Evolutionary conservation across 2,329 filamentous ascomycete genomes (phyloP), one percentile per base, ranked within the genome.

Genomic region (Hypoxylon sp.): DNA sequence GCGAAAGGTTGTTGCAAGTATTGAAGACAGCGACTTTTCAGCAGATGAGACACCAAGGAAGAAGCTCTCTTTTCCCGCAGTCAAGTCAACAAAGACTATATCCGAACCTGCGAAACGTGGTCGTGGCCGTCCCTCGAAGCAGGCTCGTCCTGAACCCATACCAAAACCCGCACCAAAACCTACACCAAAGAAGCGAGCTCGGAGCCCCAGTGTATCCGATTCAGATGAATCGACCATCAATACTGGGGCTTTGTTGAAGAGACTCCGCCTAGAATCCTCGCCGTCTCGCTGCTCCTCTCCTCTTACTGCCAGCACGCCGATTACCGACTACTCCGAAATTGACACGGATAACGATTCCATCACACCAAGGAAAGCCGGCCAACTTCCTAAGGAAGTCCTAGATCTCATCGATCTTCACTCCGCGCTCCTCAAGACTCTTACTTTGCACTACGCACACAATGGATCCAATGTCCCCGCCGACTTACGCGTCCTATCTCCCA

Each of bases 391-490:
- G 17, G 87, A 88, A 72, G 80, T 89, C 43, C 77, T 83, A 63
- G 87, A 91, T 52, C 81, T 93, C 14, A 79, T 92, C 55, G 81
- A 86, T 62, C 82, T 94, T 25, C 88, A 93, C 77, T 82, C 83
- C 43, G 85, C 89, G 10, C 91, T 94, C 71, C 82, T 93, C 63
- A 89, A 90, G 74, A 89, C 91, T 0, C 81, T 93, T 23, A 86
- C 87, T 0, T 80, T 94, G 9, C 90, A 93, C 74, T 86, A 89
- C 66, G 90, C 90, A 1, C 91, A 94, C 79, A 88, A 91, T 77
- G 89, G 90, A 65, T 80, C 82, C 30, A 82, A 84, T 50, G 83
- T 87, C 0, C 89, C 92, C 0, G 86, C 89, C 23, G 90, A 93
- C 73, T 78, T 93, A 48, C 82, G 84, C 36, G 81, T 84, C 30